Base-by-base conservation (phyloP, 1,284 basidiomycete genomes). In the Schizophyllum commune region DNA sequence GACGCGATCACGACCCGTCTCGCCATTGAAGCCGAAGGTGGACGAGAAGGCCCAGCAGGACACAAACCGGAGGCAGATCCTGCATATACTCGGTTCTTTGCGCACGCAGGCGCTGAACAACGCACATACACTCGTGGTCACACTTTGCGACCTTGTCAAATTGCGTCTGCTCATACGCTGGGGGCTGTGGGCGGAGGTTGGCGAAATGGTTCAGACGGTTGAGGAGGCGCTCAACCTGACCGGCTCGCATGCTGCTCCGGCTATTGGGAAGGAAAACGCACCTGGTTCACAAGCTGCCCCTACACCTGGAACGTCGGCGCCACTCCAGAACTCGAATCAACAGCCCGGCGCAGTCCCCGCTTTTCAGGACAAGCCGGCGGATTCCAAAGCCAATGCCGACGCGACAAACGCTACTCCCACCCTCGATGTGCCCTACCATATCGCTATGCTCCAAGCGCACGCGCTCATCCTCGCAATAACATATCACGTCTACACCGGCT, bases 391-490 rank as follows among this genome's bases (percentile, higher is more conserved):
- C 39, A 47, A 17, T 47, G 39, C 2, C 39, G 17, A 17, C 39
- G 39, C 4, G 17, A 17, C 39, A 11, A 17, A 13, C 39, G 39
- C 9, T 17, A 8, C 39, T 61, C 69, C 73, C 22, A 67, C 63
- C 52, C 76, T 75, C 64, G 71, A 70, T 27, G 70, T 74, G 59
- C 67, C 73, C 54, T 75, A 82, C 60, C 78, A 80, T 55, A 76
- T 5, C 71, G 77, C 19, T n/a, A 55, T 55, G 1, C 78, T 84
- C 67, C 77, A 73, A 0, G 70, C 80, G 8, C 82, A 84, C 65
- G 68, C 77, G 4, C 80, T 90, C 33, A 78, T 88, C 57, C 73
- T 88, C 22, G 77, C 82, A 1, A 75, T 87, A 5, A 71, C 84
- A 19, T 87, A 79, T 66, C 77, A 82, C 65, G 85, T 84, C 0